Evolutionary conservation across 495 filamentous ascomycete genomes (phyloP).

Genomic region (Aspergillus nidulans): DNA sequence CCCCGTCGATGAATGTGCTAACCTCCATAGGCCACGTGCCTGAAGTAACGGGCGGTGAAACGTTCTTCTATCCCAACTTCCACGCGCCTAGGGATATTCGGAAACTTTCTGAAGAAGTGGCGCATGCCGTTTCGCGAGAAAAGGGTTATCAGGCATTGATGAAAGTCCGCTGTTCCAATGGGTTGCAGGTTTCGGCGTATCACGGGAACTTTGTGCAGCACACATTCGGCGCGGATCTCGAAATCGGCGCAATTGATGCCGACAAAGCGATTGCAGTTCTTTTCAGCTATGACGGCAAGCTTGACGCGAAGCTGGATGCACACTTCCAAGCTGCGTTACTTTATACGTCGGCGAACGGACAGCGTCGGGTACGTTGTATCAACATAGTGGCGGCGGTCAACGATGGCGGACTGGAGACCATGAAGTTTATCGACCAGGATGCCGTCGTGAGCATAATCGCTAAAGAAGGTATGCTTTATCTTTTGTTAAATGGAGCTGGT

Average conservation of each 20-base stretch:
- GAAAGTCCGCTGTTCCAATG: slow-evolving; percentile 98
- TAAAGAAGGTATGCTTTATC: slow-evolving; percentile 61
- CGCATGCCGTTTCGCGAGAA: slow-evolving; percentile 83
- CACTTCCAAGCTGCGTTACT: slow-evolving; percentile 96
- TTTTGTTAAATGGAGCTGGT: neutral
- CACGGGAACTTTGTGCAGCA: slow-evolving; percentile 96
- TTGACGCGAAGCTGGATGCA: slow-evolving; percentile 91
- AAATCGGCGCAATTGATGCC: slow-evolving; percentile 87
- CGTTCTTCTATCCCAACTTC: slow-evolving; percentile 95
- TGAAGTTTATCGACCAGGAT: slow-evolving; percentile 94
- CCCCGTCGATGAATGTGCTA: neutral
- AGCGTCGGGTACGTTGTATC: slow-evolving; percentile 85
- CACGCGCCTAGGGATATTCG: slow-evolving; percentile 76
- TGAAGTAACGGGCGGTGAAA: slow-evolving; percentile 77
- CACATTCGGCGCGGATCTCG: slow-evolving; percentile 89
- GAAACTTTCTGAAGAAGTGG: slow-evolving; percentile 81
- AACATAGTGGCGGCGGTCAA: slow-evolving; percentile 91
- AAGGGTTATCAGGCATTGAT: slow-evolving; percentile 95
- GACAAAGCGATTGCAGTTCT: slow-evolving; percentile 90
- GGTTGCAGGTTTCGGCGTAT: slow-evolving; percentile 88
- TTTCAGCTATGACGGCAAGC: slow-evolving; percentile 95
- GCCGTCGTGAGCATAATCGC: slow-evolving; percentile 82
- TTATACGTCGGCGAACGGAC: slow-evolving; percentile 86
- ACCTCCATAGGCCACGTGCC: slow-evolving; percentile 33
- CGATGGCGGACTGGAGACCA: slow-evolving; percentile 73